These are phyloP conservation scores for Colletotrichum orbiculare DNA, from an alignment of 2,329 filamentous ascomycete genomes.

Conservation along the genomic window DNA sequence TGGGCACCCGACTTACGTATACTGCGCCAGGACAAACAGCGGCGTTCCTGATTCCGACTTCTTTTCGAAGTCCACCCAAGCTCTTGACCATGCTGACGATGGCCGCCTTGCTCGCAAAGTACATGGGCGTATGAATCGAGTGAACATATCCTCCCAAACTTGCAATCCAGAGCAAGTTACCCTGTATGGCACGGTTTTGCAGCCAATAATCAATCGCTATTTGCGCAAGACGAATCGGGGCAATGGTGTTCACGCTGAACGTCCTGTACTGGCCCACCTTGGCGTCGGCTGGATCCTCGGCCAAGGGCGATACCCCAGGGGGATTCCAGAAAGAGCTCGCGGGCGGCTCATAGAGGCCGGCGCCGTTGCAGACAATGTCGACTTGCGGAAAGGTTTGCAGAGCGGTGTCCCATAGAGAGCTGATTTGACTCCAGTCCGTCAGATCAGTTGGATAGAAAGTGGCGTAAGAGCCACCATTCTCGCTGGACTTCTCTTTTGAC, in stretches of 20 bases:
- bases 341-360: slow-evolving; percentile 43
- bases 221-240: slow-evolving; percentile 42
- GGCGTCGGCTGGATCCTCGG: slow-evolving; percentile 39
- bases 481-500: slow-evolving; percentile 5
- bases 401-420: slow-evolving; percentile 38
- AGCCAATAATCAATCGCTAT: slow-evolving; percentile 46
- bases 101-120: slow-evolving; percentile 44
- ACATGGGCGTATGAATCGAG: slow-evolving; percentile 43
- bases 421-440: slow-evolving; percentile 42
- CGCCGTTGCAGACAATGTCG: slow-evolving; percentile 38
- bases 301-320: slow-evolving; percentile 38
- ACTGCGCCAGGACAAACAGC: slow-evolving; percentile 7
- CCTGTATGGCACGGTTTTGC: slow-evolving; percentile 48
- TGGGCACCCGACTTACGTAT: neutral
- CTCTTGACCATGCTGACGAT: slow-evolving; percentile 30
- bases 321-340: slow-evolving; percentile 43
- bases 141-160: slow-evolving; percentile 46
- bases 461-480: slow-evolving; percentile 1
- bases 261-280: slow-evolving; percentile 40
- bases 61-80: neutral
- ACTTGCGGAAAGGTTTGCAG: slow-evolving; percentile 32
- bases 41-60: slow-evolving; percentile 10
- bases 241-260: slow-evolving; percentile 42
- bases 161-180: slow-evolving; percentile 43
- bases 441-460: slow-evolving; percentile 43